Percentiles rank a stretch among this genome's conserved stretches.
phyloP scores from a whole-genome alignment of 2,329 filamentous ascomycete species.

The Elsinoe perseae region DNA sequence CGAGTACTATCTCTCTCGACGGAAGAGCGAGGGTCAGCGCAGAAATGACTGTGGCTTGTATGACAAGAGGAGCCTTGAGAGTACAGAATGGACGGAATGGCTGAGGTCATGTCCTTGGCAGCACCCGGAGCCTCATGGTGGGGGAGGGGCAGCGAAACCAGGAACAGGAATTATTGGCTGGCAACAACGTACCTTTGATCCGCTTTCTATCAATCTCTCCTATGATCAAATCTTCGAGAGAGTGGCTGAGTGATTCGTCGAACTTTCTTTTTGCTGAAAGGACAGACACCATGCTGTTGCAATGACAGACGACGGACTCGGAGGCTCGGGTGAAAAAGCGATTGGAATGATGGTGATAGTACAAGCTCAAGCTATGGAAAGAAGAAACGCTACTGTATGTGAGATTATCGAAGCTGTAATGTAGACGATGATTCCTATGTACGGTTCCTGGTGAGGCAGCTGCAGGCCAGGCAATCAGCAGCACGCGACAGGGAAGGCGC shows the following conservation, averaged over 20 bases:
- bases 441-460: not conserved
- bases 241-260: not conserved
- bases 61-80: not conserved
- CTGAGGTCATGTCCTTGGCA: constrained; percentile 13
- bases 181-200: constrained; percentile 1
- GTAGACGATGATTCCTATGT: not conserved
- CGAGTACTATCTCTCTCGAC: no score
- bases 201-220: constrained; percentile 2
- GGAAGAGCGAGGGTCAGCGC: no score
- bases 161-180: constrained; percentile 2
- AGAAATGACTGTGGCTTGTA: not conserved
- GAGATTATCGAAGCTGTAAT: not conserved
- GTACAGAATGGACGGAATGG: not conserved
- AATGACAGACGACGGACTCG: not conserved
- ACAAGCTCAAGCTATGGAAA: not conserved
- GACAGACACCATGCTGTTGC: not conserved
- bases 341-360: not conserved
- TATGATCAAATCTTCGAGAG: constrained; percentile 2
- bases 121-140: not conserved
- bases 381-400: not conserved
- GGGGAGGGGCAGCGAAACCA: constrained; percentile 3
- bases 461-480: constrained; percentile 1
- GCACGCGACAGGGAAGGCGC: not conserved
- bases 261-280: not conserved
- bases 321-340: not conserved